Percentiles rank a stretch among this genome's conserved stretches.
Conservation (phyloP, 441 rosid genomes). For the Populus hybrid region DNA sequence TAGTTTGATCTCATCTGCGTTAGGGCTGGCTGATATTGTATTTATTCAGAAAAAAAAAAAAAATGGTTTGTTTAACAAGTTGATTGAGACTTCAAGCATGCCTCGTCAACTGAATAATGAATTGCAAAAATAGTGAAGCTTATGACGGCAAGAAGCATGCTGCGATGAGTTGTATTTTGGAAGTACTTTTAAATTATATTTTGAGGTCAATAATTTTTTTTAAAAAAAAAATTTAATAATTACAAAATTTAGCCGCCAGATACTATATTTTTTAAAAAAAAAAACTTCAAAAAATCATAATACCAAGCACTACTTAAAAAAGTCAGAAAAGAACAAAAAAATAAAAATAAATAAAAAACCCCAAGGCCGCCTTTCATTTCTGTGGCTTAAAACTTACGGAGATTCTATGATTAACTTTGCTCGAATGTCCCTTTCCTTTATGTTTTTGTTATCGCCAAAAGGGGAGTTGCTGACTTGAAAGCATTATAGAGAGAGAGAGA, state of each 20-base stretch:
- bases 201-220: neutral
- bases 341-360: neutral
- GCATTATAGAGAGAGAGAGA: neutral
- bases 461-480: neutral
- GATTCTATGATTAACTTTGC: slow-evolving; percentile 14
- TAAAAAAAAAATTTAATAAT: neutral
- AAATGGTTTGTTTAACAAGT: neutral
- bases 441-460: neutral
- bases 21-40: neutral
- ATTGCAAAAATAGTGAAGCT: neutral
- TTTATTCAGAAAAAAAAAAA: neutral
- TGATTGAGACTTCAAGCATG: neutral
- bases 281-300: too few species aligned
- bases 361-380: slow-evolving; percentile 21
- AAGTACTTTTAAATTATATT: neutral
- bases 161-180: neutral
- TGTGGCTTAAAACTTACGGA: slow-evolving; percentile 4
- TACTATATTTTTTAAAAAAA: too few species aligned
- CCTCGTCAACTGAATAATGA: neutral
- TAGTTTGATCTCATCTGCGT: neutral
- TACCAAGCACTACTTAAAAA: too few species aligned
- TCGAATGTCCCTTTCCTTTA: slow-evolving; percentile 9
- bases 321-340: too few species aligned
- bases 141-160: neutral
- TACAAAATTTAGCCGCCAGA: neutral